Base-by-base conservation (phyloP, 495 filamentous ascomycete genomes). In the Rhizodiscina lignyota region DNA sequence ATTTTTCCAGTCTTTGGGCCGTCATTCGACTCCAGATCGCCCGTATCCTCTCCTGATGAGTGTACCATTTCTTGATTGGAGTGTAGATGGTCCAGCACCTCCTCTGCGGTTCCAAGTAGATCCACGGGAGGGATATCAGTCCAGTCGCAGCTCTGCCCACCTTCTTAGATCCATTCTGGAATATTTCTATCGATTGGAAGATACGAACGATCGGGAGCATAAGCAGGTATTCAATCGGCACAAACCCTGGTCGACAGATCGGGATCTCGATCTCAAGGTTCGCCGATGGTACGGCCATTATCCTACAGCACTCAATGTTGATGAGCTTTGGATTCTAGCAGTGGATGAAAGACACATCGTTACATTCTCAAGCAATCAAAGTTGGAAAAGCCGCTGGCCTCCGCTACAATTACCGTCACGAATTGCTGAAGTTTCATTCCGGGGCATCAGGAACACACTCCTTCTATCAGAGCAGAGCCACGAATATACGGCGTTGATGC, bases 251-350 rank as follows among this genome's bases (percentile, higher is more conserved):
- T 32, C 35, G 2, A 58, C 50, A 4, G 44, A 57, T 37, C 54
- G 54, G 15, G 42, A 46, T 11, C 36, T 59, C 6, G 56, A 59
- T 34, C 43, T 59, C 2, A 55, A 54, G 32, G 43, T 58, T 0
- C 45, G 56, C 8, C 48, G 52, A n/a, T 59, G 54, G 54, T 59
- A 59, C 37, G 54, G 56, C 13, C 45, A 58, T 18, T 53, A 59
- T 35, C 56, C 56, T 18, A 49, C 48, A 4, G 41, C 38, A 12
- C 41, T 59, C 16, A 54, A 57, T 30, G 56, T 59, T 4, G 56
- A 59, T 34, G 56, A 59, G 41, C 40, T 59, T 8, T 59, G 56
- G 56, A 49, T 58, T 21, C 45, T 59, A 0, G 52, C 49, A 2
- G 40, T 59, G 19, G 54, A 59, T 34, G 21, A 38, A 0, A 41